A percentile compares a stretch with the other conserved stretches of the same genome.
phyloP scores from a whole-genome alignment of 768 basidiomycete species.

The Tulasnella sp. region DNA sequence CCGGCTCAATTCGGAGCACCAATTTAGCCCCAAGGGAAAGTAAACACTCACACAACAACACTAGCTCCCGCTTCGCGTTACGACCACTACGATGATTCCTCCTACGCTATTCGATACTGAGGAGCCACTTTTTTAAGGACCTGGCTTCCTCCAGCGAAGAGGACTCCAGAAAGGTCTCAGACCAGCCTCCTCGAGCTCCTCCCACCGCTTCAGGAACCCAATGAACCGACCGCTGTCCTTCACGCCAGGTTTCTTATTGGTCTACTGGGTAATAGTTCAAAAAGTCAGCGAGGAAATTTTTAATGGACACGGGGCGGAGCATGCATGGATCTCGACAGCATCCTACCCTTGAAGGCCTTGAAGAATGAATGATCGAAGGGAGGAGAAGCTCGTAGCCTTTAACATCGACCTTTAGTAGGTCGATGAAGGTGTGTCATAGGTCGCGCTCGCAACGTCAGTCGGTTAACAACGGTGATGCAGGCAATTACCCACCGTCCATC shows the following conservation, averaged over 20 bases:
- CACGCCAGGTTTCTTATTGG: slow-evolving; percentile 14
- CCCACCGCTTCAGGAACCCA: slow-evolving; percentile 57
- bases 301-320: slow-evolving; percentile 16
- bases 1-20: no score
- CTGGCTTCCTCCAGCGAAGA: slow-evolving; percentile 9
- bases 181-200: slow-evolving; percentile 55
- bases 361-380: slow-evolving; percentile 41
- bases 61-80: no score
- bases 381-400: slow-evolving; percentile 60
- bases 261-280: no score
- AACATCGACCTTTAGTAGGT: slow-evolving; percentile 63
- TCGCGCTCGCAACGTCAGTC: slow-evolving; percentile 14
- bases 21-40: no score
- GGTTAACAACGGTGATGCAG: no score
- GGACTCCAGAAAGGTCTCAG: slow-evolving; percentile 57
- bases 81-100: not conserved
- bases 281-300: no score
- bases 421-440: slow-evolving; percentile 57
- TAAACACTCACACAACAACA: no score
- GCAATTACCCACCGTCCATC: slow-evolving; percentile 43
- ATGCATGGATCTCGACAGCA: slow-evolving; percentile 52
- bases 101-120: slow-evolving; percentile 1
- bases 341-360: slow-evolving; percentile 30
- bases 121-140: not conserved
- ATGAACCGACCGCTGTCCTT: not conserved